These are phyloP conservation scores for Camelina laxa DNA, from an alignment of 345 rosid genomes.

Conservation along the genomic window DNA sequence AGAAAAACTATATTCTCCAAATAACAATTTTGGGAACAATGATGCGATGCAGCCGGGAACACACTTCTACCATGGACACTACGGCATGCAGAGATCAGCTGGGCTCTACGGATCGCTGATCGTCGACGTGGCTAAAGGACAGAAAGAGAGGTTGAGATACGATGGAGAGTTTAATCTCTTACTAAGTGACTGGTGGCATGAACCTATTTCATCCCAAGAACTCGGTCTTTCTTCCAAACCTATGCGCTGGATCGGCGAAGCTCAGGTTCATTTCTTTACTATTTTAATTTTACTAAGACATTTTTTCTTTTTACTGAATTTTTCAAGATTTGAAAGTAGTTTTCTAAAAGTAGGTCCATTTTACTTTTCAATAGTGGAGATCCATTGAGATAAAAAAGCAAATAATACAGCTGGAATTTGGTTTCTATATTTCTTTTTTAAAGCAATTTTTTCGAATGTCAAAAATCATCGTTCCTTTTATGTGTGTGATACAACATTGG, in stretches of 20 bases:
- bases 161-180: conserved; percentile 67
- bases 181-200: conserved; percentile 91
- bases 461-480: background rate
- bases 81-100: conserved; percentile 88
- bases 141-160: conserved; percentile 67
- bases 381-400: background rate
- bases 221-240: conserved; percentile 73
- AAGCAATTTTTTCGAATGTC: background rate
- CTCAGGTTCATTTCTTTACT: conserved; percentile 56
- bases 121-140: conserved; percentile 56
- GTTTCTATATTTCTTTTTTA: background rate
- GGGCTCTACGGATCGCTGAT: conserved; percentile 76
- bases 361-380: conserved; percentile 14
- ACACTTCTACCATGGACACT: conserved; percentile 84
- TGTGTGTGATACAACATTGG: background rate
- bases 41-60: conserved; percentile 67
- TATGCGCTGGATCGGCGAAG: conserved; percentile 80
- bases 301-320: background rate
- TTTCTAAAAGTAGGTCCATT: background rate
- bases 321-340: background rate
- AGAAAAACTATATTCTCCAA: background rate
- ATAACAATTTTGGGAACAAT: background rate
- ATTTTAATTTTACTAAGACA: background rate
- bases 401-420: background rate
- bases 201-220: conserved; percentile 61